Conservation (phyloP, 495 filamentous ascomycete species). For the Talaromyces trachyspermus region DNA sequence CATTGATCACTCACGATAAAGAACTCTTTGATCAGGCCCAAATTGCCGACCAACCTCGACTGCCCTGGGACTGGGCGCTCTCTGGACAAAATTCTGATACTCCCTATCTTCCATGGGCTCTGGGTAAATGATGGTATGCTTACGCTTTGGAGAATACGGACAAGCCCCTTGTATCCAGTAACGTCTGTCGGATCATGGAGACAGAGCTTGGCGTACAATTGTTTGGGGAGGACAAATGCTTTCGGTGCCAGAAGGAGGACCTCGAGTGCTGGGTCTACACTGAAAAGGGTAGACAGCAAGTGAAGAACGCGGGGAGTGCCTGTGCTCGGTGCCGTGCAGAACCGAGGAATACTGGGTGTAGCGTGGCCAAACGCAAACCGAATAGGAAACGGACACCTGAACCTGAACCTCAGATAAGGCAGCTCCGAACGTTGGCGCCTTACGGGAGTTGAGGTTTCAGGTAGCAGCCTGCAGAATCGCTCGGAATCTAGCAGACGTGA, state of each 20-base stretch:
- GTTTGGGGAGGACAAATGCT: background rate
- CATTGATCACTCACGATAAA: no score
- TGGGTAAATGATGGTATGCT: slow-evolving; percentile 2
- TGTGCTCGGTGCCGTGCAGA: slow-evolving; percentile 1
- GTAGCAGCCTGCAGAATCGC: no score
- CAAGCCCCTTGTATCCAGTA: background rate
- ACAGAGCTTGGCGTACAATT: slow-evolving; percentile 2
- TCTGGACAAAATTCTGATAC: background rate
- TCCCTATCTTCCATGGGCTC: background rate
- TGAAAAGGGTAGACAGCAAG: background rate
- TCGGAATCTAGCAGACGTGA: no score
- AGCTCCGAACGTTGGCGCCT: no score
- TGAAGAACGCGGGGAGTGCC: background rate
- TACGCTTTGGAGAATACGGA: background rate
- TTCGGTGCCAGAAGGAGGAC: background rate
- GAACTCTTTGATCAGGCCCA: no score
- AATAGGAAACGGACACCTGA: no score
- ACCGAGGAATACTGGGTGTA: background rate
- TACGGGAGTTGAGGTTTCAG: no score
- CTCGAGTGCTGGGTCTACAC: slow-evolving; percentile 1
- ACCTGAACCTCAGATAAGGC: no score
- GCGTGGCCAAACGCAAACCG: no score
- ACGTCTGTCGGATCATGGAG: background rate
- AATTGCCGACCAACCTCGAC: background rate
- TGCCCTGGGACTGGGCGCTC: background rate